Base-by-base conservation (phyloP, 768 basidiomycete genomes). In the Gautieria morchelliformis region DNA sequence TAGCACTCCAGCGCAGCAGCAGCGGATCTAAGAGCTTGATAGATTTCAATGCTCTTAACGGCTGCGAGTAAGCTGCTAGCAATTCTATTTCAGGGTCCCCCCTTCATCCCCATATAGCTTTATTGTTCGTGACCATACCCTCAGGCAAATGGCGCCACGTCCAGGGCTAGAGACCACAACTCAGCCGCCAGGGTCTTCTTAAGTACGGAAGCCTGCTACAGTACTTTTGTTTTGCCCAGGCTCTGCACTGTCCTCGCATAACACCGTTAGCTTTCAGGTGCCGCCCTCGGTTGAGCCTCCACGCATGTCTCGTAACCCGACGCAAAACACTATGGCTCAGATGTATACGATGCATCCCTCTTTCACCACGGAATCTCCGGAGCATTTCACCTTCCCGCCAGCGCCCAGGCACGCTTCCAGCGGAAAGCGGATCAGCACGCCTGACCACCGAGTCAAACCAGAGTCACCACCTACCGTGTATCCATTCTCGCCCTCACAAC, bases 51-150 rank as follows among this genome's bases (percentile, higher is more conserved):
- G 14, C 35, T 14, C 35, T 37, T 9, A 37, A 9, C 9, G 8
- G 10, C 35, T 37, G 8, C 35, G 35, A 10, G 14, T 37, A 14
- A 37, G 42, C 19, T 44, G 17, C 2, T 19, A 44, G 42, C 42
- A 22, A 14, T 42, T 55, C 53, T 55, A 55, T 55, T 42, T 55
- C 40, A 30, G 44, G 53, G 39, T 20, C 30, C 32, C 44, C 53
- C 53, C 53, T 55, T 55, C 53, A 45, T 55, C 53, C 53, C 11
- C 17, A 42, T 55, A 42, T 45, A 39, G 53, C 44, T 40, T 30
- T 55, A 55, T 55, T 55, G 53, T 55, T 19, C 27, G 20, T 44
- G 40, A 3, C 44, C n/a, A 14, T n/a, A 15, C 44, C 37, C 41
- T 20, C 35, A 44, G 30, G 37, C 53, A 55, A 55, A 45, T 55